These are phyloP conservation scores for Phytophthora ohioensis DNA, from an alignment of 352 stramenopile genomes.

Conservation along the genomic window DNA sequence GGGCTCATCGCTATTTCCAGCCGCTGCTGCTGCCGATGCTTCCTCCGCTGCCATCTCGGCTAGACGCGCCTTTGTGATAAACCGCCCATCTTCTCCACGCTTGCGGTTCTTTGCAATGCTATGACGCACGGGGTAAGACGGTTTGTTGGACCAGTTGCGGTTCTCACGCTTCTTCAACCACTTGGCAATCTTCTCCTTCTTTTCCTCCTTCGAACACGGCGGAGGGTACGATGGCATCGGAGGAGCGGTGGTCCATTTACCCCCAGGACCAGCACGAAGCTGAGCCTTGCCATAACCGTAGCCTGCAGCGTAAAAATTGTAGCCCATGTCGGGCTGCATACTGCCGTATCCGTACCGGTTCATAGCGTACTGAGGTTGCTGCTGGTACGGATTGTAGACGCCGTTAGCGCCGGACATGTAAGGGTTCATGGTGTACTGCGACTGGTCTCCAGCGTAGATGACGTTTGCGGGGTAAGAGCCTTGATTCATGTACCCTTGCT, in stretches of 20 bases:
- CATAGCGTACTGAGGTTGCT: constrained; percentile 58
- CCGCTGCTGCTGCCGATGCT: constrained; percentile 24
- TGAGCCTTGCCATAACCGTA: constrained; percentile 65
- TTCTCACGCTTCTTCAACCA: constrained; percentile 89
- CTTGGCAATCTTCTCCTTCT: constrained; percentile 85
- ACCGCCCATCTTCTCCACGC: constrained; percentile 82
- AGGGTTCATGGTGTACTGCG: constrained; percentile 42
- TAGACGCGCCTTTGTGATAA: constrained; percentile 81
- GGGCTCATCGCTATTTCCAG: constrained; percentile 20
- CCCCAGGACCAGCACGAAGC: constrained; percentile 53
- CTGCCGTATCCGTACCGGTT: constrained; percentile 56
- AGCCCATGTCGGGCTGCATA: constrained; percentile 47
- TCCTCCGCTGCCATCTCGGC: constrained; percentile 78
- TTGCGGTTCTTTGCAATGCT: constrained; percentile 88
- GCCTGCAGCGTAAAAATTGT: constrained; percentile 70
- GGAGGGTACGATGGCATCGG: constrained; percentile 82
- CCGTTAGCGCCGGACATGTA: constrained; percentile 40
- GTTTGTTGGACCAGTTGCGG: constrained; percentile 88
- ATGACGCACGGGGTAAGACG: constrained; percentile 83
- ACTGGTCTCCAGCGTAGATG: constrained; percentile 44
- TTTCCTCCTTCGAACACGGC: constrained; percentile 83
- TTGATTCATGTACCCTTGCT: constrained; percentile 46
- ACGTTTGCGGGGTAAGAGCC: constrained; percentile 44
- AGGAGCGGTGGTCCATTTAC: constrained; percentile 75
- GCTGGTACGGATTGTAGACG: constrained; percentile 50